Percentiles rank a stretch among this genome's conserved stretches.
Evolutionary conservation across 164 flowering plant genomes (phyloP).

Genomic region (Vitis amurensis): DNA sequence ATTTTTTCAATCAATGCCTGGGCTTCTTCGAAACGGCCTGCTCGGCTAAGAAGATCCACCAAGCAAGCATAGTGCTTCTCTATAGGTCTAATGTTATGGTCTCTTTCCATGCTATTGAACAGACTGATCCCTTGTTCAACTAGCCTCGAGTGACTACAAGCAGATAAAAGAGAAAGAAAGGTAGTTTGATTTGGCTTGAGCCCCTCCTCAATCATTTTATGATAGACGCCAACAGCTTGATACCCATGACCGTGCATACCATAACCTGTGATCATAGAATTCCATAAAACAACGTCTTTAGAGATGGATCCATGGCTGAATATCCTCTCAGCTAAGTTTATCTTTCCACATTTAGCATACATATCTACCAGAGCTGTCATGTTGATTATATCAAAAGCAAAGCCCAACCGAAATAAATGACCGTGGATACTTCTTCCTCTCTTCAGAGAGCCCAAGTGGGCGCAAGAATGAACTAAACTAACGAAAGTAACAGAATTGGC

Average conservation of each 20-base stretch:
- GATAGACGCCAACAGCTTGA: conserved; percentile 29
- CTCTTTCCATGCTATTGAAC: conserved; percentile 28
- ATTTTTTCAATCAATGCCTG: conserved; percentile 8
- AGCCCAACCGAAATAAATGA: conserved; percentile 20
- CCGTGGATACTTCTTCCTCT: conserved; percentile 44
- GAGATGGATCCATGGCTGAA: conserved; percentile 15
- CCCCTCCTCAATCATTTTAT: conserved; percentile 28
- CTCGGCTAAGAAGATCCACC: conserved; percentile 40
- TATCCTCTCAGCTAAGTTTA: conserved; percentile 34
- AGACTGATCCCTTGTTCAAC: conserved; percentile 37
- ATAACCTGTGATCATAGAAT: conserved; percentile 41
- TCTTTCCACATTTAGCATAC: conserved; percentile 44
- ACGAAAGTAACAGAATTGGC: conserved; percentile 41
- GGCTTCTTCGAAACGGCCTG: conserved; percentile 40
- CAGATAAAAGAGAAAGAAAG: conserved; percentile 42
- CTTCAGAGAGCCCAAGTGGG: conserved; percentile 35
- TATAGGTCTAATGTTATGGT: conserved; percentile 25
- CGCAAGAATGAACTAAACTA: conserved; percentile 39
- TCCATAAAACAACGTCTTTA: conserved; percentile 39
- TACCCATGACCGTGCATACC: conserved; percentile 41
- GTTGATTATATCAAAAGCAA: conserved; percentile 24
- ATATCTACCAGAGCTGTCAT: conserved; percentile 36
- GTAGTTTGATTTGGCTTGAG: conserved; percentile 40
- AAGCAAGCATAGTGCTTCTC: conserved; percentile 45
- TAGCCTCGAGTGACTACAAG: conserved; percentile 51